Evolutionary conservation across 2,329 filamentous ascomycete species (phyloP).

Genomic region (Neurospora crassa): DNA sequence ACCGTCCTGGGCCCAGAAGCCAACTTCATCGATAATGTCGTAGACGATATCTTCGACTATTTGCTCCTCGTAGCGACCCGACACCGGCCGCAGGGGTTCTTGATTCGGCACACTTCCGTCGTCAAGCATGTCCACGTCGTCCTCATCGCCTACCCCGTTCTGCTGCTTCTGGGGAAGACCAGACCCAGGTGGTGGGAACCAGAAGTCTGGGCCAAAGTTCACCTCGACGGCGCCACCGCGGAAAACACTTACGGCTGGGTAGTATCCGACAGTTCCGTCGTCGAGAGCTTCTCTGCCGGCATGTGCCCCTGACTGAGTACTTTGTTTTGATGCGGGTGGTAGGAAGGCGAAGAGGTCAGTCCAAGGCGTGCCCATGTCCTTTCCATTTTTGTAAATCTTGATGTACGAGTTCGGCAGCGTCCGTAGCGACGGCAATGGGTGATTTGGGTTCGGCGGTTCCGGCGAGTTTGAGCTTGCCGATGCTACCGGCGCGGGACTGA

Average conservation of each 20-base stretch:
- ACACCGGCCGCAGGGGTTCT: slow-evolving; percentile 45
- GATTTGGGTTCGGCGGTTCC: slow-evolving; percentile 60
- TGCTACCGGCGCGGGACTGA: slow-evolving; percentile 54
- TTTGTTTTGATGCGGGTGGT: slow-evolving; percentile 74
- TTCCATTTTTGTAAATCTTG: slow-evolving; percentile 87
- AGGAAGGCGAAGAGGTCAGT: slow-evolving; percentile 83
- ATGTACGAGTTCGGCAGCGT: slow-evolving; percentile 81
- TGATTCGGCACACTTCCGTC: neutral
- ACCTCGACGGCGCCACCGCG: slow-evolving; percentile 83
- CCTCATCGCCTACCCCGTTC: slow-evolving; percentile 29
- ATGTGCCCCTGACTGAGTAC: slow-evolving; percentile 49
- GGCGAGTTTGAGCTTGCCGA: slow-evolving; percentile 35
- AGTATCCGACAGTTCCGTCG: slow-evolving; percentile 92
- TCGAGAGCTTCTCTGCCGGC: slow-evolving; percentile 73
- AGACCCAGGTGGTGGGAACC: slow-evolving; percentile 65
- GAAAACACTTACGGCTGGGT: slow-evolving; percentile 87
- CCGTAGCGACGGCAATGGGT: slow-evolving; percentile 63
- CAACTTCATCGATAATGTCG: slow-evolving; percentile 89
- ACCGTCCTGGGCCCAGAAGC: slow-evolving; percentile 71
- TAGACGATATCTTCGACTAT: slow-evolving; percentile 90
- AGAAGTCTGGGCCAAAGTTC: slow-evolving; percentile 92
- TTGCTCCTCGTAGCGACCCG: slow-evolving; percentile 81
- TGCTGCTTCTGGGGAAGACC: slow-evolving; percentile 18
- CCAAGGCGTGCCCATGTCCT: slow-evolving; percentile 77
- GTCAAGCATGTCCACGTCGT: neutral